Base-by-base conservation (phyloP, 495 filamentous ascomycete genomes). In the Xanthoparmelia taractica region DNA sequence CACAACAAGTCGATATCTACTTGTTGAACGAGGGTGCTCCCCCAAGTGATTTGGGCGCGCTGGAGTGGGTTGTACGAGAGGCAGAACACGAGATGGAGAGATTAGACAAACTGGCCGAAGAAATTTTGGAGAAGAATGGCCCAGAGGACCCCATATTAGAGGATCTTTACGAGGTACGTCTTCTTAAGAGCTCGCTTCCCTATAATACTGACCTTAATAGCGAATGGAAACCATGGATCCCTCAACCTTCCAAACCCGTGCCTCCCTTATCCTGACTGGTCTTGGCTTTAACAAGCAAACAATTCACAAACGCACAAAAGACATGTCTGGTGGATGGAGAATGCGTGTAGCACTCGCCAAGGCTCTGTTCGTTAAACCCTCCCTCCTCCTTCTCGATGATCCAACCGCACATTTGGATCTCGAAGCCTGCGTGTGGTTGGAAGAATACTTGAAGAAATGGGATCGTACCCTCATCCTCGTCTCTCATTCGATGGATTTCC, bases 381-480 rank as follows among this genome's bases (percentile, higher is more conserved):
- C 91, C 10, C 81, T 99, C 43, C 84, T 99, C 23, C 83, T 99
- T 55, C 91, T 99, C 66, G 94, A 99, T 74, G 94, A 99, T 80
- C 94, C 94, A 23, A 99, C 94, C 37, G 94, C 94, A 67, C 94
- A 99, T 84, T 91, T 99, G 84, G 94, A 99, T 82, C 83, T 99
- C 63, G 95, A 99, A 77, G 94, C 94, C 67, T 98, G 94, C 76
- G 94, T 99, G 82, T 99, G 94, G 94, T 80, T 99, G 54, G 94
- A 99, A 79, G 94, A 99, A 75, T 99, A 99, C 76, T 73, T 99
- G 70, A 97, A 97, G 87, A 99, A 96, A 80, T 99, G 94, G 94
- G 91, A 97, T 59, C 88, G 91, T 60, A 99, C 94, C n/a, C 82
- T 99, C 47, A 85, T 99, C 65, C 84, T 99, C 45, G 93, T 99